Base-by-base conservation (phyloP, 352 stramenopile genomes). In the Phytophthora palmivora region DNA sequence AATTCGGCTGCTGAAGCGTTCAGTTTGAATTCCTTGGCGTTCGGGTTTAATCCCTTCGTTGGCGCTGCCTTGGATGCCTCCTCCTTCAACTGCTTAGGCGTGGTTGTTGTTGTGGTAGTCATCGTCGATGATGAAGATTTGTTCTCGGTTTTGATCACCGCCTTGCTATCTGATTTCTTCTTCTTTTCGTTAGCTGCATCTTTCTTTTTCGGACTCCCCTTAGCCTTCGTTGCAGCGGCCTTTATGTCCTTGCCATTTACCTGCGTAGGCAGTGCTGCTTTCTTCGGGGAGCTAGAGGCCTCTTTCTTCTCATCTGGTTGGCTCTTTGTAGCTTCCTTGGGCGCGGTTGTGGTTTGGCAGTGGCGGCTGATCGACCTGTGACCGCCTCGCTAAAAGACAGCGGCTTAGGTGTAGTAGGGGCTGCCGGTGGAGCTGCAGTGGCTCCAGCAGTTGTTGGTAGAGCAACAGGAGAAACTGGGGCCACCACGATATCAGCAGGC, bases 11-110 rank as follows among this genome's bases (percentile, higher is more conserved):
- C 88, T 3, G 72, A 55, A 8, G 83, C 83, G 37, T 70, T 95
- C 28, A 93, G 71, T 67, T 93, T 94, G 66, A 94, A 96, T 60
- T 96, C 88, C 72, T 93, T 94, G 3, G 86, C 86, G 26, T 93
- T 90, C 33, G 85, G 81, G 56, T 96, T 96, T 55, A 96, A 72
- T 19, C 47, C 60, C 67, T 91, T 94, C 66, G 91, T 94, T 22
- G 73, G 47, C 32, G 70, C 57, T 19, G 49, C 43, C 10, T 54
- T 55, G 18, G 48, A 42, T 28, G 56, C 30, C 21, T 69, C 63
- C 12, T 60, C 43, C 39, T 63, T 72, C 33, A 21, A 38, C 38
- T 58, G 22, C 44, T 58, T 57, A 37, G 49, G 55, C 26, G 63
- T 51, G 38, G 58, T 58, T 15, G 42, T 58, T 16, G 55, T 57